Percentiles rank a stretch among this genome's conserved stretches.
Conservation (phyloP, 371 early-diverging fungal genomes). For the Batrachochytrium dendrobatidis region DNA sequence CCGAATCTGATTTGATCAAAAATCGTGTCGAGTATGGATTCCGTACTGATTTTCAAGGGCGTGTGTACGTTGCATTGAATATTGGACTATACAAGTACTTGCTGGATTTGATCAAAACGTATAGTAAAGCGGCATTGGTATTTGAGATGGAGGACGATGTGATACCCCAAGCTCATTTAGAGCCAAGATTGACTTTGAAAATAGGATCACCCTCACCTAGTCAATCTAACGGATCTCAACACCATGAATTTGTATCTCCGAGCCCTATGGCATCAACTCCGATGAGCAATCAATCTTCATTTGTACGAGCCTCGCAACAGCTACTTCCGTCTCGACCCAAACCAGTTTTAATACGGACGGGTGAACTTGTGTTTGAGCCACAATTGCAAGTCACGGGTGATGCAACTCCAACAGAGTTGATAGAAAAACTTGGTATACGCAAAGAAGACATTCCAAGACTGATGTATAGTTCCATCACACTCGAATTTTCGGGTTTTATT, state of each 20-base stretch:
- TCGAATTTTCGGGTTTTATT: not conserved
- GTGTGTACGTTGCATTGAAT: slow-evolving; percentile 67
- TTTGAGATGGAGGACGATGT: slow-evolving; percentile 50
- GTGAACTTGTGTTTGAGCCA: slow-evolving; percentile 40
- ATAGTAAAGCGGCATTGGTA: slow-evolving; percentile 22
- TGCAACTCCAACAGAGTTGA: slow-evolving; percentile 41
- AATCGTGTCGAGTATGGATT: slow-evolving; percentile 41
- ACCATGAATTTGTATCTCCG: too few relatives aligned
- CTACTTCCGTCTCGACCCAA: not conserved
- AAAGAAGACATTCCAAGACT: slow-evolving; percentile 34
- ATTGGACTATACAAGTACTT: slow-evolving; percentile 62
- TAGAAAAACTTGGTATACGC: slow-evolving; percentile 40
- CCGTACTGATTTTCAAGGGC: slow-evolving; percentile 54
- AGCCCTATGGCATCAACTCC: not conserved
- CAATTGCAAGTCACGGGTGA: slow-evolving; percentile 46
- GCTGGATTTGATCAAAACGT: slow-evolving; percentile 44
- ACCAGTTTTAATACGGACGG: slow-evolving; percentile 16
- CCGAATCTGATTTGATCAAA: slow-evolving; percentile 10
- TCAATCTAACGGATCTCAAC: not conserved
- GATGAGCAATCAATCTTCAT: not conserved
- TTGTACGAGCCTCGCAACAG: too few relatives aligned
- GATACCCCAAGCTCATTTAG: not conserved
- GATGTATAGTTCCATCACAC: slow-evolving; percentile 17
- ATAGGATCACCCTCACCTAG: not conserved
- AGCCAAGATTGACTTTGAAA: not conserved